Base-by-base conservation (phyloP, 345 rosid genomes). In the Boechera retrofracta region DNA sequence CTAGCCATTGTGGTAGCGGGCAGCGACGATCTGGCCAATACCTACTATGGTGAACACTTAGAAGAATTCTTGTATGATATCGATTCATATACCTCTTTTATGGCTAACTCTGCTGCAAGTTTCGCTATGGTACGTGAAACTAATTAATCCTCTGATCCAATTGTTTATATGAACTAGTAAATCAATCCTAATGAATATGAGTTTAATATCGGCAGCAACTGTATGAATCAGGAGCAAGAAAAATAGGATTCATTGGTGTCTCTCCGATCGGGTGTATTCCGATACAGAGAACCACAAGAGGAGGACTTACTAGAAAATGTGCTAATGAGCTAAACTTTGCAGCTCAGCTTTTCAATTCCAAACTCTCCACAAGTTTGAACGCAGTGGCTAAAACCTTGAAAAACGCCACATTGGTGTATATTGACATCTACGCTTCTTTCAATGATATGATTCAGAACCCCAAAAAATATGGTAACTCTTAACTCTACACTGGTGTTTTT, bases 181-280 rank as follows among this genome's bases (percentile, higher is more conserved):
- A 8, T 57, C 1, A 73, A 63, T 24, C 33, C 64, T 24, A 49
- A 33, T 26, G 32, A 61, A 60, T 60, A 71, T 47, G 49, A 54
- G 32, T 11, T 69, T 18, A 26, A 38, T 33, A 29, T 12, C 67
- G 65, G 57, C 53, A 88, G 91, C 90, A 83, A 55, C 85, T 89
- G 0, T 76, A 86, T 67, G 82, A 76, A 69, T 21, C 82, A 1
- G 93, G 93, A 54, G 92, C 91, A 36, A 84, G 87, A 67, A 86
- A 80, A n/a, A 83, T 87, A 48, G 89, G 72, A 61, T 83, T 85
- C 4, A 1, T 85, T 0, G 66, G 87, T 72, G 18, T 80, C 42
- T 83, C 90, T 6, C 87, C 89, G 5, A 45, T 87, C 6, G 93
- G 97, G 26, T 86, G 93, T 59, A 36, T 85, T 49, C 90, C 97